Conservation (phyloP, 805 yeast species). For the Blastobotrys muscicola region DNA sequence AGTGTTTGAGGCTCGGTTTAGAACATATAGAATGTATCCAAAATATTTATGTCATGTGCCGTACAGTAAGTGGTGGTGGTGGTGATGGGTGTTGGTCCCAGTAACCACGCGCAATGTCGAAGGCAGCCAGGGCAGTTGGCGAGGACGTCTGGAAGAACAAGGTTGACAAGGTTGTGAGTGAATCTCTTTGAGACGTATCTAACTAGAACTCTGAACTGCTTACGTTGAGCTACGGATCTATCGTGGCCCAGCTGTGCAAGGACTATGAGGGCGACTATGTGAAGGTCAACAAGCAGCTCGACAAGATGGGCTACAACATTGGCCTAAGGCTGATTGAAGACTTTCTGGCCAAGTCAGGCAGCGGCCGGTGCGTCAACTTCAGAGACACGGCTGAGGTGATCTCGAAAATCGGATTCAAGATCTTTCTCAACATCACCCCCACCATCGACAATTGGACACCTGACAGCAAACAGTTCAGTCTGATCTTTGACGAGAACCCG, state of each 20-base stretch:
- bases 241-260: slow-evolving; percentile 82
- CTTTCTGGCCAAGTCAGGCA: slow-evolving; percentile 79
- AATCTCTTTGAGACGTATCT: slow-evolving; percentile 2
- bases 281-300: slow-evolving; percentile 76
- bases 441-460: slow-evolving; percentile 62
- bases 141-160: slow-evolving; percentile 89
- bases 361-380: slow-evolving; percentile 70
- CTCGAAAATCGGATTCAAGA: slow-evolving; percentile 80
- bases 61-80: too few species aligned
- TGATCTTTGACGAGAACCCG: slow-evolving; percentile 77
- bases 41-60: not conserved
- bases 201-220: slow-evolving; percentile 77
- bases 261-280: slow-evolving; percentile 69
- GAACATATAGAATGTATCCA: not conserved
- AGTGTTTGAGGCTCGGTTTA: too few species aligned
- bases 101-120: slow-evolving; percentile 7
- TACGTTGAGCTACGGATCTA: slow-evolving; percentile 90
- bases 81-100: not conserved
- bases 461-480: slow-evolving; percentile 65
- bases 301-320: slow-evolving; percentile 90
- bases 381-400: slow-evolving; percentile 82
- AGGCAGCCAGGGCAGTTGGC: slow-evolving; percentile 38
- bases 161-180: slow-evolving; percentile 71
- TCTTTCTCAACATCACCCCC: slow-evolving; percentile 79
- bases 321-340: slow-evolving; percentile 90